Evolutionary conservation across 805 yeast genomes (phyloP), one percentile per base, ranked within the genome.

Genomic region (Naumovozyma castellii): DNA sequence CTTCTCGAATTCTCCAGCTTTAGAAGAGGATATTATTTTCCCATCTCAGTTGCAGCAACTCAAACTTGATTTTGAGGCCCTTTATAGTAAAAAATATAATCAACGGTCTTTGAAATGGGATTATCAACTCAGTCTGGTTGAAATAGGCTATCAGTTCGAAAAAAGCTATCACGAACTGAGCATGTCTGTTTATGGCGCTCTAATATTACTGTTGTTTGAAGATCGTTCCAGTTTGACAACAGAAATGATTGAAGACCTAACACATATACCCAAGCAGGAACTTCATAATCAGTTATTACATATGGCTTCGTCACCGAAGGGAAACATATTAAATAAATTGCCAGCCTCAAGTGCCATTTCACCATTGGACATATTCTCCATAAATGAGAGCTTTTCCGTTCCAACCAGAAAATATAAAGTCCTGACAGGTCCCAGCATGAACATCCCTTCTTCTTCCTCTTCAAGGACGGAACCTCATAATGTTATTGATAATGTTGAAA

Each of bases 61-160:
- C 17, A 67, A 68, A 44, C 48, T 54, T 1, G 55, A 64, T 18
- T 83, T 76, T 53, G 77, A 74, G 42, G 53, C 57, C 5, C 76
- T 66, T 48, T 84, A 83, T 48, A 45, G 56, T 3, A 57, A 65
- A 2, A 62, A 69, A 32, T 78, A 77, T 50, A 68, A 62, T 38
- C 83, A 85, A 8, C 66, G 94, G 47, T 67, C 65, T 36, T 56
- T 83, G 35, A 65, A 64, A 6, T 92, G 97, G 97, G 79, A 86
- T 29, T 84, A 88, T 18, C 78, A 78, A 47, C 74, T 84, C 53
- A 95, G 96, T 4, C 76, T 84, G 4, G 79, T 85, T 43, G 97
- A 88, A 51, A 68, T 90, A 40, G 69, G 82, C 38, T 78, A 82
- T 49, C 70, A 78, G 28, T 83, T 80, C 48, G 78, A 80, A 4